Percentiles rank a stretch among this genome's conserved stretches.
Conservation (phyloP, 179 eudicot genomes). For the Beta lomatogona region DNA sequence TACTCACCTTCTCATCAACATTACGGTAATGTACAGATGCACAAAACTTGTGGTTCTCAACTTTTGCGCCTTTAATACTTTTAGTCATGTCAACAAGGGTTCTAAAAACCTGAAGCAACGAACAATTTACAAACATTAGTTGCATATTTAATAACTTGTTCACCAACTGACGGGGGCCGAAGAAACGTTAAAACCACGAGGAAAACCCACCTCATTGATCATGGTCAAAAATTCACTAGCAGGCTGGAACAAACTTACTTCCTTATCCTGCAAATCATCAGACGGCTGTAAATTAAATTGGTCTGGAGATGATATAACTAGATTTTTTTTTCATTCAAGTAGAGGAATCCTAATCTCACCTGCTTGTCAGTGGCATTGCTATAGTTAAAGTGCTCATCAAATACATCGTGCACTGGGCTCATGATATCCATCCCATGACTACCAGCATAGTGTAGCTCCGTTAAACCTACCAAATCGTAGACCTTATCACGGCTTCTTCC, state of each 20-base stretch:
- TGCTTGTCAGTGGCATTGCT: neutral
- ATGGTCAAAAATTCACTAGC: slow-evolving; percentile 79
- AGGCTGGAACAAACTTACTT: slow-evolving; percentile 80
- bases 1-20: slow-evolving; percentile 72
- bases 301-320: slow-evolving; percentile 1
- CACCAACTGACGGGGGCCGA: neutral
- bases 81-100: slow-evolving; percentile 62
- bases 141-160: neutral
- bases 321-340: neutral
- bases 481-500: slow-evolving; percentile 49
- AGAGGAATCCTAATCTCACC: neutral
- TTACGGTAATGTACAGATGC: slow-evolving; percentile 86
- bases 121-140: neutral
- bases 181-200: neutral
- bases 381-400: slow-evolving; percentile 33
- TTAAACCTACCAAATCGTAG: slow-evolving; percentile 66
- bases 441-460: slow-evolving; percentile 83
- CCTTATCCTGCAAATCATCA: slow-evolving; percentile 52
- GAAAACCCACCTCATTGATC: slow-evolving; percentile 63
- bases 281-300: neutral
- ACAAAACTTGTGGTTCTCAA: slow-evolving; percentile 86
- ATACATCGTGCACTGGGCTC: slow-evolving; percentile 48
- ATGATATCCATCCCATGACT: slow-evolving; percentile 96
- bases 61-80: slow-evolving; percentile 71
- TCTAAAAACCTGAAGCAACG: slow-evolving; percentile 57